Percentiles rank a stretch among this genome's conserved stretches.
Evolutionary conservation across 2,329 filamentous ascomycete species (phyloP).

Genomic region (Sclerotinia minor): DNA sequence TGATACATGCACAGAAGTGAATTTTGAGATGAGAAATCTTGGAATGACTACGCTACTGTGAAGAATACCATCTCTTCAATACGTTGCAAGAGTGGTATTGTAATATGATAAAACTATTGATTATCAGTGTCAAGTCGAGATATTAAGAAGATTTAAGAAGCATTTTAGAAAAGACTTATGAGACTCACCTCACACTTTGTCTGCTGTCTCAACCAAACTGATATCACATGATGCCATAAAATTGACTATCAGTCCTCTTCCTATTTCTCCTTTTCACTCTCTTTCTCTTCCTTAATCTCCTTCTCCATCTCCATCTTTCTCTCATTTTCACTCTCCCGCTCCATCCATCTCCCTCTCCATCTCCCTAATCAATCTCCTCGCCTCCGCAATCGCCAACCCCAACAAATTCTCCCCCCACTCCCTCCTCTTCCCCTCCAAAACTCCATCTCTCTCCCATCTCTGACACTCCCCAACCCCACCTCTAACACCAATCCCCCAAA

Average conservation of each 20-base stretch:
- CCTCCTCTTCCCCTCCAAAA: background rate
- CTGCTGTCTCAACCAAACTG: background rate
- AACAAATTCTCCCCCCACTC: slow-evolving; percentile 5
- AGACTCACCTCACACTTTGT: background rate
- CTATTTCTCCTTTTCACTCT: background rate
- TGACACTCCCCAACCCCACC: slow-evolving; percentile 5
- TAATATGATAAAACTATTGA: too few species aligned
- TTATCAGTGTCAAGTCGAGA: background rate
- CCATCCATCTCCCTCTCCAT: too few species aligned
- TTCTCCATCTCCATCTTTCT: background rate
- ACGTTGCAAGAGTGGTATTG: too few species aligned
- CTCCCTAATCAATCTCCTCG: slow-evolving; percentile 9
- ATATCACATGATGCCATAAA: background rate
- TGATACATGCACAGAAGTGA: background rate
- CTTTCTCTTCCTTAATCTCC: background rate
- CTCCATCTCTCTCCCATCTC: background rate
- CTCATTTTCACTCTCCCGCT: background rate
- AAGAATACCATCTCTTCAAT: background rate
- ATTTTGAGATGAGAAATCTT: background rate
- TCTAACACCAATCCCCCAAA: slow-evolving; percentile 7
- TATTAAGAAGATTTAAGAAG: background rate
- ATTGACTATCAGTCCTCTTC: background rate
- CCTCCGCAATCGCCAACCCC: slow-evolving; percentile 3
- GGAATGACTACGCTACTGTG: background rate
- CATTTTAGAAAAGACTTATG: background rate